phyloP scores from a whole-genome alignment of 2,329 filamentous ascomycete species.

The Colletotrichum orbiculare region DNA sequence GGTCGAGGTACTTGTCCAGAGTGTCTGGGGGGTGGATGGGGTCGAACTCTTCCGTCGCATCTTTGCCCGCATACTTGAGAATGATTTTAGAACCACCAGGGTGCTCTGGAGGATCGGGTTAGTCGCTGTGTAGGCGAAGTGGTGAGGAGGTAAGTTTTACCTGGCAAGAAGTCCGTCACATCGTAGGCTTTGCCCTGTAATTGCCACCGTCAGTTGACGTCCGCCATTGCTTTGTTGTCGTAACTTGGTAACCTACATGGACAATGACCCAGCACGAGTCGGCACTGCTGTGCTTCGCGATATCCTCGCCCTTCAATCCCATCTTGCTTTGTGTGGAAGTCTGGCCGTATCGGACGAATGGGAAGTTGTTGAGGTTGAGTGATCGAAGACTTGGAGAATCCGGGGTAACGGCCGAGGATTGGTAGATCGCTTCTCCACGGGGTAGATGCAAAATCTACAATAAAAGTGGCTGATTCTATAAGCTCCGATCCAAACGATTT shows the following conservation, averaged over 20 bases:
- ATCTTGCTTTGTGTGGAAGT: slow-evolving; percentile 43
- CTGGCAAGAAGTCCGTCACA: slow-evolving; percentile 88
- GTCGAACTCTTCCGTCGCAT: slow-evolving; percentile 92
- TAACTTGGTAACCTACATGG: slow-evolving; percentile 64
- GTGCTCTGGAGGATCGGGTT: slow-evolving; percentile 68
- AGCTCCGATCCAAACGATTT: slow-evolving; percentile 16
- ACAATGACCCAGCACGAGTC: slow-evolving; percentile 94
- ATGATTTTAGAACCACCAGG: slow-evolving; percentile 93
- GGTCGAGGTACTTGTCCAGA: slow-evolving; percentile 83
- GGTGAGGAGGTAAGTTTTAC: slow-evolving; percentile 52
- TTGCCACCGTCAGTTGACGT: slow-evolving; percentile 28
- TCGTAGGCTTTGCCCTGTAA: slow-evolving; percentile 83
- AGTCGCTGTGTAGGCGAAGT: not conserved
- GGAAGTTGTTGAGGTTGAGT: slow-evolving; percentile 4
- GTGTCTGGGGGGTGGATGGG: slow-evolving; percentile 91
- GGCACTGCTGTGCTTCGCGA: slow-evolving; percentile 78
- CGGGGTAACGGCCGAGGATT: slow-evolving; percentile 23
- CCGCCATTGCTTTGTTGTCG: not conserved
- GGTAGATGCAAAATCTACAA: slow-evolving; percentile 5
- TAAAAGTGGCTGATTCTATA: not conserved
- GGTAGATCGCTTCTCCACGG: slow-evolving; percentile 32
- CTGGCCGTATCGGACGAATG: slow-evolving; percentile 21
- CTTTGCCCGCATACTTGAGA: slow-evolving; percentile 93
- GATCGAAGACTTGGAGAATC: slow-evolving; percentile 9
- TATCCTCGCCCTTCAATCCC: slow-evolving; percentile 62